A percentile compares a stretch with the other conserved stretches of the same genome.
Evolutionary conservation across 1,284 basidiomycete genomes (phyloP).

Genomic region (Heimioporus retisporus): DNA sequence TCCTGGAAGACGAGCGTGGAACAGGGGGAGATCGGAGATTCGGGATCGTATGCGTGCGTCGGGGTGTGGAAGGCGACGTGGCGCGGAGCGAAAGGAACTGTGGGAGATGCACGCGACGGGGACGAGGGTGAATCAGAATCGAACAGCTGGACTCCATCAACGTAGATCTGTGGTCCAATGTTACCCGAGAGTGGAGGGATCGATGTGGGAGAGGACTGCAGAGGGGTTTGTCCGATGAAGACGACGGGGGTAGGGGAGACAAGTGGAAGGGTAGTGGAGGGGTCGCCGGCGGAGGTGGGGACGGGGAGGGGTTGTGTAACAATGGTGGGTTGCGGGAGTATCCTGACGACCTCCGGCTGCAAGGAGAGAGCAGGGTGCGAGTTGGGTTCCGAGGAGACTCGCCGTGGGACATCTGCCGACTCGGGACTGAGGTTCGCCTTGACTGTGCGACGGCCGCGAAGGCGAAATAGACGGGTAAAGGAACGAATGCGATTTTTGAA

Average conservation of each 20-base stretch:
- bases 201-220: neutral
- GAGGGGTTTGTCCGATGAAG: neutral
- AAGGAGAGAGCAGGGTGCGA: neutral
- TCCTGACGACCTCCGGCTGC: neutral
- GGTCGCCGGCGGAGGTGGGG: no score
- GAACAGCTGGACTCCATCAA: neutral
- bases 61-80: constrained; percentile 11
- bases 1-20: constrained; percentile 25
- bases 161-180: neutral
- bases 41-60: neutral
- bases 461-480: constrained; percentile 29
- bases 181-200: neutral
- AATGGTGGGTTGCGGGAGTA: no score
- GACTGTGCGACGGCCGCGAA: constrained; percentile 18
- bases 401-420: neutral
- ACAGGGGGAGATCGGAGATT: constrained; percentile 11
- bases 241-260: neutral
- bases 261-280: no score
- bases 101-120: no score
- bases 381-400: neutral
- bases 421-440: neutral
- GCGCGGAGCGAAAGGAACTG: no score
- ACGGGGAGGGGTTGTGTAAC: no score
- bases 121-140: no score
- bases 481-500: constrained; percentile 23